Percentiles rank a stretch among this genome's conserved stretches.
phyloP scores from a whole-genome alignment of 176 grass and related monocot species.

The Ensete glaucum region DNA sequence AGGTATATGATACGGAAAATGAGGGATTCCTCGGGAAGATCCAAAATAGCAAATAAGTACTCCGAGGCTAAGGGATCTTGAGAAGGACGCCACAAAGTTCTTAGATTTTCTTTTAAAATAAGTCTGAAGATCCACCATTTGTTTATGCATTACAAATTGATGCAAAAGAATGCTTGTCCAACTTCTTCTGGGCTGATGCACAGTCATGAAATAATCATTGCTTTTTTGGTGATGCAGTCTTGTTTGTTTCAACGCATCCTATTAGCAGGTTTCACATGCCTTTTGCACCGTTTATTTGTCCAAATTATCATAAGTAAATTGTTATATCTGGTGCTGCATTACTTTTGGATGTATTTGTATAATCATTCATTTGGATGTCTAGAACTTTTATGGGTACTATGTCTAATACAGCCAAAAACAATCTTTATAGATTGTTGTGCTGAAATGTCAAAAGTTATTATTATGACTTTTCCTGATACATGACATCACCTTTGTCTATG shows the following conservation, averaged over 20 bases:
- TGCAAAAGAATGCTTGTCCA: conserved; percentile 30
- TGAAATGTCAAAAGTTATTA: conserved; percentile 29
- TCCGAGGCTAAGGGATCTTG: conserved; percentile 31
- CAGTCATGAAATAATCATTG: conserved; percentile 25
- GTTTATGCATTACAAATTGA: conserved; percentile 41
- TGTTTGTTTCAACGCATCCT: conserved; percentile 27
- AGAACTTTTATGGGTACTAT: conserved; percentile 31
- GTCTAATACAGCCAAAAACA: conserved; percentile 35
- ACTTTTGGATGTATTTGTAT: conserved; percentile 29
- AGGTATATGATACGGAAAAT: conserved; percentile 7
- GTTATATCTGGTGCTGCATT: conserved; percentile 41
- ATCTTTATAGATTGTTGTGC: conserved; percentile 34
- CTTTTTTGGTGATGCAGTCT: conserved; percentile 32
- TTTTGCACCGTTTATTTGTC: conserved; percentile 33
- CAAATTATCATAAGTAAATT: conserved; percentile 42
- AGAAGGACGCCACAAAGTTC: conserved; percentile 30
- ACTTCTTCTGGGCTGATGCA: conserved; percentile 39
- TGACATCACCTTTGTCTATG: conserved; percentile 29
- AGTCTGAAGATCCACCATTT: conserved; percentile 40
- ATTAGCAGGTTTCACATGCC: conserved; percentile 31
- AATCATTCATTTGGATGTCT: conserved; percentile 43
- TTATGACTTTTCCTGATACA: conserved; percentile 16
- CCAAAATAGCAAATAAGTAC: conserved; percentile 21
- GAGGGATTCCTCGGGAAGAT: background rate
- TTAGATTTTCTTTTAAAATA: conserved; percentile 36